Percentiles rank a stretch among this genome's conserved stretches.
Evolutionary conservation across 176 grass and related monocot species (phyloP).

Genomic region (Bothriochloa decipiens): DNA sequence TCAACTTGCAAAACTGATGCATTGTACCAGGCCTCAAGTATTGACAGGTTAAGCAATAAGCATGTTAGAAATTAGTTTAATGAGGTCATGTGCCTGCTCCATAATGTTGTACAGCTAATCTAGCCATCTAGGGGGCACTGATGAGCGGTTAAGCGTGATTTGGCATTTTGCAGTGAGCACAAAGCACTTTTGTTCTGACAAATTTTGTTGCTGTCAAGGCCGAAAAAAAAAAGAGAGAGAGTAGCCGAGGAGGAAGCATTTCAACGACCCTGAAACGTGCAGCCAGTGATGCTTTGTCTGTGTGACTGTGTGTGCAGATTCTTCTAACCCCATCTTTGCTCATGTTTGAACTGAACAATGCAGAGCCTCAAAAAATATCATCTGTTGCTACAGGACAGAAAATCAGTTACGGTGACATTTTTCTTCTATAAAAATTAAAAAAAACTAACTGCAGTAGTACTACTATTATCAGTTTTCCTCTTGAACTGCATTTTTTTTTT

Average conservation of each 20-base stretch:
- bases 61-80: neutral
- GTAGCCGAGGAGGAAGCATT: neutral
- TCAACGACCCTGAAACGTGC: neutral
- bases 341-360: slow-evolving; percentile 14
- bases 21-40: slow-evolving; percentile 33
- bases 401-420: too few species aligned
- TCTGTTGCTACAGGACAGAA: neutral
- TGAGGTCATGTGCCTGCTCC: neutral
- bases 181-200: slow-evolving; percentile 17
- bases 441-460: too few species aligned
- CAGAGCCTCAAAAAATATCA: neutral
- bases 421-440: too few species aligned
- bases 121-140: neutral
- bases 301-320: neutral
- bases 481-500: neutral
- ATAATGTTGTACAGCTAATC: neutral
- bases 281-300: neutral
- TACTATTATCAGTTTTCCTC: too few species aligned
- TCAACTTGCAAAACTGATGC: slow-evolving; percentile 45
- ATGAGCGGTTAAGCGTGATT: slow-evolving; percentile 28
- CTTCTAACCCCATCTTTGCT: neutral
- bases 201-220: neutral
- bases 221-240: neutral
- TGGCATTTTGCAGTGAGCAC: slow-evolving; percentile 40
- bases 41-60: slow-evolving; percentile 8